Percentiles rank a stretch among this genome's conserved stretches.
phyloP scores from a whole-genome alignment of 176 grass and related monocot genomes.

The Cocos nucifera region DNA sequence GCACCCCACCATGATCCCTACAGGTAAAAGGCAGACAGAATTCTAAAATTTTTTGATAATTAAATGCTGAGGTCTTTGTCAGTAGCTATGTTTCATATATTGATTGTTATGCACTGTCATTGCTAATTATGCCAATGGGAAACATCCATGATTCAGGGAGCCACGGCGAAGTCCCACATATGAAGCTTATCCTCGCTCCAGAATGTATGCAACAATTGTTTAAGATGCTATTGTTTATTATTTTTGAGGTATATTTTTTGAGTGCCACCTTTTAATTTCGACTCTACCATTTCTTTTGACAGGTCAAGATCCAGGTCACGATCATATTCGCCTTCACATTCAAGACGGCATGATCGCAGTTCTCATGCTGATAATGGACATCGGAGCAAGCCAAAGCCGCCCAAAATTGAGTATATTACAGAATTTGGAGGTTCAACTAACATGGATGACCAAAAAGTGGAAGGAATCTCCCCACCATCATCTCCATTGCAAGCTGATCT shows the following conservation, averaged over 20 bases:
- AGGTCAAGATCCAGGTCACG: slow-evolving; percentile 62
- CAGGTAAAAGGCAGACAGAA: slow-evolving; percentile 29
- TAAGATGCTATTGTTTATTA: too few relatives aligned
- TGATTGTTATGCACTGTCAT: too few relatives aligned
- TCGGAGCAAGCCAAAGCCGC: slow-evolving; percentile 61
- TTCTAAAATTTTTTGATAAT: background rate
- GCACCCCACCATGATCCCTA: slow-evolving; percentile 83
- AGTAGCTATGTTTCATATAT: too few relatives aligned
- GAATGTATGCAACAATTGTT: slow-evolving; percentile 32
- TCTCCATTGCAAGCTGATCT: slow-evolving; percentile 83
- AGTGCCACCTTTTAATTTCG: too few relatives aligned
- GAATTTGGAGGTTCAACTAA: slow-evolving; percentile 83
- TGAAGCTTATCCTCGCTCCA: slow-evolving; percentile 85
- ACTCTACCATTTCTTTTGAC: slow-evolving; percentile 5
- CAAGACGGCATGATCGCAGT: slow-evolving; percentile 46
- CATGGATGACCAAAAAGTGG: slow-evolving; percentile 43
- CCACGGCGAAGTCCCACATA: slow-evolving; percentile 87
- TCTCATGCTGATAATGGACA: slow-evolving; percentile 56
- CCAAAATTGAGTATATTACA: slow-evolving; percentile 92
- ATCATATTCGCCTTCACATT: slow-evolving; percentile 77
- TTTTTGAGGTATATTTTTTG: too few relatives aligned
- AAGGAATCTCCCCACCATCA: slow-evolving; percentile 81
- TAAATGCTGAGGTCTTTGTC: too few relatives aligned
- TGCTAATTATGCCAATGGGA: too few relatives aligned
- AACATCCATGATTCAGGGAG: slow-evolving; percentile 41